phyloP scores from a whole-genome alignment of 805 yeast species.

The Schwanniomyces vanrijiae region DNA sequence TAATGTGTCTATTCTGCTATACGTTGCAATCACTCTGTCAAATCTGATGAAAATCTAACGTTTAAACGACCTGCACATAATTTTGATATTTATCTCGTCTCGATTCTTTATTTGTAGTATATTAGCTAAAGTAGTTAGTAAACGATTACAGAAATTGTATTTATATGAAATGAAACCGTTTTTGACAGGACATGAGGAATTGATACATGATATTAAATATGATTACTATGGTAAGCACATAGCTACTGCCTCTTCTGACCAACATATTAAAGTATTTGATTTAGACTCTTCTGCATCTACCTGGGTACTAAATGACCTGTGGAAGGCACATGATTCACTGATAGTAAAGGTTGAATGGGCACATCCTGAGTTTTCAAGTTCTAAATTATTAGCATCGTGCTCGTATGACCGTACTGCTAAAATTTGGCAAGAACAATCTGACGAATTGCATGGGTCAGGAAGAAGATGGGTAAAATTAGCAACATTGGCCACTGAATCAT shows the following conservation, averaged over 20 bases:
- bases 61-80: not conserved
- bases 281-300: conserved; percentile 61
- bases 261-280: conserved; percentile 87
- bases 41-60: not conserved
- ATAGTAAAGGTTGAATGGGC: conserved; percentile 88
- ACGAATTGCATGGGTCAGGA: conserved; percentile 74
- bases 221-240: conserved; percentile 90
- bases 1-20: not conserved
- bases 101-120: not conserved
- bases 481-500: conserved; percentile 74
- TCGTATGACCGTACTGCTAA: conserved; percentile 88
- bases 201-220: conserved; percentile 85
- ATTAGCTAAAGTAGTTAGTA: too few relatives aligned
- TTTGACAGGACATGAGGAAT: conserved; percentile 88
- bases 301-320: conserved; percentile 85
- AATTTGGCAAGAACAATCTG: conserved; percentile 87
- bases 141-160: not conserved
- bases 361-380: conserved; percentile 77
- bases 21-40: not conserved
- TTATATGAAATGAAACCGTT: conserved; percentile 56
- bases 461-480: conserved; percentile 77
- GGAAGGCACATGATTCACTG: conserved; percentile 94
- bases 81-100: not conserved
- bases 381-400: conserved; percentile 81
- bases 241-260: conserved; percentile 95